Evolutionary conservation across 495 filamentous ascomycete species (phyloP).

Genomic region (Penicillium arizonense): DNA sequence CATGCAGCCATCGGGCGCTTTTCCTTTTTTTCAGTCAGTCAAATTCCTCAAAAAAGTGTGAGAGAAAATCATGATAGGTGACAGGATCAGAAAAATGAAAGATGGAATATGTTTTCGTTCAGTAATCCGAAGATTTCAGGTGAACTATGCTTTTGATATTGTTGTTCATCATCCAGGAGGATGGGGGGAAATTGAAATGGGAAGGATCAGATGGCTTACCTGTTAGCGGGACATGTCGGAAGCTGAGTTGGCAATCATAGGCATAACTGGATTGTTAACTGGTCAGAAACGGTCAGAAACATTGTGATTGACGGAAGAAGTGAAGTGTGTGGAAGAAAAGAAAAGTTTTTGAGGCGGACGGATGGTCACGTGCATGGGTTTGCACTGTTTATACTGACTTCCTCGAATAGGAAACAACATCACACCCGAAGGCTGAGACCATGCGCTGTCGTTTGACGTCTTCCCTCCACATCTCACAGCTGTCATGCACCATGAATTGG

Average conservation of each 20-base stretch:
- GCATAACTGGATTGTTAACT: not conserved
- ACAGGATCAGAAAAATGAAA: slow-evolving; percentile 43
- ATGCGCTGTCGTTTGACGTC: not conserved
- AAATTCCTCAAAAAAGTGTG: slow-evolving; percentile 6
- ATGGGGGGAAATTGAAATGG: not conserved
- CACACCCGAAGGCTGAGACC: too few species aligned
- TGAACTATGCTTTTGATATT: slow-evolving; percentile 52
- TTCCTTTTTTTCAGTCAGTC: slow-evolving; percentile 12
- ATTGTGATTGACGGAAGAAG: slow-evolving; percentile 5
- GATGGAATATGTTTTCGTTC: slow-evolving; percentile 52
- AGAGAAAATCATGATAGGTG: slow-evolving; percentile 5
- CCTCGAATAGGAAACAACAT: too few species aligned
- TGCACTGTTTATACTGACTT: too few species aligned
- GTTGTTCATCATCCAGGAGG: slow-evolving; percentile 43
- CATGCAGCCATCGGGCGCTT: slow-evolving; percentile 27
- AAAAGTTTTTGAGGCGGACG: too few species aligned
- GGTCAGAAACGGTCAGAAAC: too few species aligned
- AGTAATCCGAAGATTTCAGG: slow-evolving; percentile 48
- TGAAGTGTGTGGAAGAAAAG: not conserved
- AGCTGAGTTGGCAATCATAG: slow-evolving; percentile 4
- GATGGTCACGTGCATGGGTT: too few species aligned
- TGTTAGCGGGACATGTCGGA: slow-evolving; percentile 7
- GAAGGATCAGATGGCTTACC: slow-evolving; percentile 8
- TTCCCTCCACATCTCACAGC: not conserved
- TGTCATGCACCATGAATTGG: slow-evolving; percentile 40